Conservation (phyloP, 768 basidiomycete species). For the Pulveroboletus frians region DNA sequence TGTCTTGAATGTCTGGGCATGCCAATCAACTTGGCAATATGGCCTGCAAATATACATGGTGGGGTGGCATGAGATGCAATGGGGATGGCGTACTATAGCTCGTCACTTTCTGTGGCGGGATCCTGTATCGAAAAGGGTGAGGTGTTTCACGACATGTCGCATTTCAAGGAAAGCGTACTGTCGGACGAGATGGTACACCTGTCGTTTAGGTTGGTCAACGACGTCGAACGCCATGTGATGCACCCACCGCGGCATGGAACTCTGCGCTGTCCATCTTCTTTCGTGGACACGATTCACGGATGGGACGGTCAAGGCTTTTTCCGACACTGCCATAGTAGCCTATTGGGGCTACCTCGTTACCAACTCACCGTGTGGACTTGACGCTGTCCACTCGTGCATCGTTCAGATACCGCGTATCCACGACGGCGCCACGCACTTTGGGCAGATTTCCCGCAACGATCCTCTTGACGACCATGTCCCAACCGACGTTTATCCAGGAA, state of each 20-base stretch:
- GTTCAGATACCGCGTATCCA: too few species aligned
- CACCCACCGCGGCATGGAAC: conserved; percentile 54
- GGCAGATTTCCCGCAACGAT: too few species aligned
- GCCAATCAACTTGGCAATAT: conserved; percentile 74
- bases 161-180: conserved; percentile 24
- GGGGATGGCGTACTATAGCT: conserved; percentile 54
- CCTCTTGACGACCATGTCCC: too few species aligned
- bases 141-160: neutral
- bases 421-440: too few species aligned
- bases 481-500: too few species aligned
- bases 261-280: conserved; percentile 51
- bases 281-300: neutral
- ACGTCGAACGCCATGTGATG: neutral
- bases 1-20: conserved; percentile 77
- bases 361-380: too few species aligned
- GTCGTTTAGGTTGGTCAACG: neutral
- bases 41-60: conserved; percentile 42
- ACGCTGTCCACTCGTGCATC: too few species aligned
- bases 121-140: conserved; percentile 26
- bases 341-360: too few species aligned
- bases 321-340: too few species aligned
- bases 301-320: too few species aligned
- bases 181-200: conserved; percentile 73
- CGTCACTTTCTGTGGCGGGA: conserved; percentile 65
- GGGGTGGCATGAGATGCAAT: neutral